Evolutionary conservation across 371 early-diverging fungal species (phyloP), one percentile per base, ranked within the genome.

Genomic region (Mucor circinelloides): DNA sequence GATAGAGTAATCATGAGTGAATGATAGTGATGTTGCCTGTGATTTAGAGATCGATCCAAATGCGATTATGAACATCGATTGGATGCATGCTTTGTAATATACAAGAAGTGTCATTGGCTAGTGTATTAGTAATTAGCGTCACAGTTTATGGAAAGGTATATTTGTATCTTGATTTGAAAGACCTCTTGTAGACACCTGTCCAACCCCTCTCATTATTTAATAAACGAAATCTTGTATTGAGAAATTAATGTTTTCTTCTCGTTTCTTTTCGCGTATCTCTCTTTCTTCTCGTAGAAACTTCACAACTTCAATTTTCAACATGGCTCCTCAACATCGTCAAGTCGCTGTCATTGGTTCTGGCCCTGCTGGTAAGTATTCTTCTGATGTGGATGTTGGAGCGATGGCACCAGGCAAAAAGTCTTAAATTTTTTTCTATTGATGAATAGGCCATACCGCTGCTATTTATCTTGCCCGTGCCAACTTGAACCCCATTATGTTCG

Each of bases 391-490:
- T 25, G 50, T 23, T 15, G 31, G 30, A 28, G 13, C 8, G 13
- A 52, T 52, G 46, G 10, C 12, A 48, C 6, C 19, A 9, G 19
- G 23, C n/a, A 50, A 3, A 55, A 55, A 55, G 55, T 55, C 55
- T 55, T 55, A 55, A 55, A 55, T 55, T 30, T 55, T 12, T 30
- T 17, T 55, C 5, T 55, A 3, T 17, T 30, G 13, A n/a, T 50
- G 21, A 36, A 28, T 64, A 84, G 84, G 95, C 10, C 97, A 97
- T 83, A 95, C 95, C 38, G 97, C 98, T 23, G 98, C 99, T 60
- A 91, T 99, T 68, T 99, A 99, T 79, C 84, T 92, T 46, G 95
- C 96, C 38, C 90, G 99, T 64, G 99, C 99, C 58, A 91, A 96
- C 74, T 78, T 97, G 60, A 77, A 90, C 44, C 99, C 99, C 10